A percentile compares a stretch with the other conserved stretches of the same genome.
These are phyloP conservation scores for Pisolithus marmoratus DNA, from an alignment of 768 basidiomycete species.

Conservation along the genomic window DNA sequence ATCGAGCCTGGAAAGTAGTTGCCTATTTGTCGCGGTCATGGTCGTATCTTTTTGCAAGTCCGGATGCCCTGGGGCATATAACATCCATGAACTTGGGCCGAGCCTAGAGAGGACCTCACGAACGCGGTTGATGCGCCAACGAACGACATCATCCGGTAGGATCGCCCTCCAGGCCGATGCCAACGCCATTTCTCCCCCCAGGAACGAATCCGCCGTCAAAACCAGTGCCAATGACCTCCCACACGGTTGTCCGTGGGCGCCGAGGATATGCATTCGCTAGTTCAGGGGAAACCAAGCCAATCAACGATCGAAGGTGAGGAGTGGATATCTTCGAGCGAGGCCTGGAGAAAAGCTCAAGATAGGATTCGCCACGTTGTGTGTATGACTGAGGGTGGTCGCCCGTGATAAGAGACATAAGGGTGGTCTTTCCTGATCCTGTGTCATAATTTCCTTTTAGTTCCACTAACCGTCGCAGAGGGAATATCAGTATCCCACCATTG, in stretches of 20 bases:
- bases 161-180: conserved; percentile 37
- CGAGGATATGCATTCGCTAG: conserved; percentile 88
- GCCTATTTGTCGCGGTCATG: no score
- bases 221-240: conserved; percentile 82
- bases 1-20: conserved; percentile 10
- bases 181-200: conserved; percentile 37
- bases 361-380: conserved; percentile 46
- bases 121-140: conserved; percentile 38
- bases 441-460: neutral
- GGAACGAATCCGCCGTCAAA: conserved; percentile 82
- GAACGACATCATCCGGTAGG: conserved; percentile 29
- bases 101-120: conserved; percentile 60
- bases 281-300: conserved; percentile 86
- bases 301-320: conserved; percentile 52
- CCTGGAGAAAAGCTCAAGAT: conserved; percentile 52
- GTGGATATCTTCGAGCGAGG: conserved; percentile 68
- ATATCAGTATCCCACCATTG: conserved; percentile 55
- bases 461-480: neutral
- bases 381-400: conserved; percentile 97
- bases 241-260: conserved; percentile 57
- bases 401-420: conserved; percentile 81
- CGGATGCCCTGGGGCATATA: neutral
- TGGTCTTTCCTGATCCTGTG: conserved; percentile 90
- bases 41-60: neutral
- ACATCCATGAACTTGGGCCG: conserved; percentile 50